Base-by-base conservation (phyloP, 2,329 filamentous ascomycete genomes). In the Fusarium temperatum region DNA sequence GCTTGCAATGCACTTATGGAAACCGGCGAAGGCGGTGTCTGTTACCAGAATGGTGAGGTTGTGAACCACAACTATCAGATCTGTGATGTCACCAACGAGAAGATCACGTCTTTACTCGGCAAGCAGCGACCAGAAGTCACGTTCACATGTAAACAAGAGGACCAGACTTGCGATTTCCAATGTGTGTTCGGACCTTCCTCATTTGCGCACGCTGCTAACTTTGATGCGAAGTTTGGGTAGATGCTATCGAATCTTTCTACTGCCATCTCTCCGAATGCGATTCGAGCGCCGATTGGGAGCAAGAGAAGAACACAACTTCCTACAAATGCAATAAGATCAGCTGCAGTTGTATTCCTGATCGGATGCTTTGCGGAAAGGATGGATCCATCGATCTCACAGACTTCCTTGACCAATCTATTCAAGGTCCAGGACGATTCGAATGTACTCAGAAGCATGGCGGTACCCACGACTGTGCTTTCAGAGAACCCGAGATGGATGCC, bases 31-130 rank as follows among this genome's bases (percentile, higher is more conserved):
- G 94, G 92, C 51, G 96, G 95, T 38, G 91, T 98, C 17, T 99
- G 96, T 85, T 98, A 98, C 81, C 92, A 94, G 79, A 92, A 96
- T 76, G 96, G 96, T 51, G 90, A 97, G 75, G 92, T 97, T 17
- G 92, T 98, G 72, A 95, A 96, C 78, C 91, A 97, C 83, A 99
- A 98, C 85, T 96, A 95, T 84, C 97, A 99, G 84, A 96, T 98
- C 85, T 99, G 96, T 84, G 94, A 97, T 82, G 96, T 99, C 75
- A 98, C 95, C 63, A 99, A 99, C 85, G 90, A 91, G 82, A 96
- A 97, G 86, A 99, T 99, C 79, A 87, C 96, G 63, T 91, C 95
- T 71, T 91, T 96, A 80, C 88, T 99, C 55, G 93, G 95, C 78
- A 91, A 93, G 50, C 90, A 95, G 83, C 93, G 94, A 66, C 95